phyloP scores from a whole-genome alignment of 2,329 filamentous ascomycete species.

The Pseudocercospora cruenta region DNA sequence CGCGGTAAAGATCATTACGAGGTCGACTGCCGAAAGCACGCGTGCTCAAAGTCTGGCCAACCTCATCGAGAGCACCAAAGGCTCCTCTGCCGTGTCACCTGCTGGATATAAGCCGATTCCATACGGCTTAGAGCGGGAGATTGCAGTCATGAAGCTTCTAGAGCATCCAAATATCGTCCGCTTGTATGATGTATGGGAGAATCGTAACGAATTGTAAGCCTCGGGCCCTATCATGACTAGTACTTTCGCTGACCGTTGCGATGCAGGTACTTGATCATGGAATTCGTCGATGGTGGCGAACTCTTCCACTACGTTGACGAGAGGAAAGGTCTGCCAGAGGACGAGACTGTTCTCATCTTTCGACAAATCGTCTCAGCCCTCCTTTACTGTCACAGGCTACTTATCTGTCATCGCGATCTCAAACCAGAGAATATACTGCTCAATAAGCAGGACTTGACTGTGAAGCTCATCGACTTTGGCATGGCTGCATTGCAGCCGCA shows the following conservation, averaged over 20 bases:
- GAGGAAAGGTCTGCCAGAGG: conserved; percentile 74
- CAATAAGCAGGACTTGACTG: conserved; percentile 67
- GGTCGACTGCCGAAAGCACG: conserved; percentile 73
- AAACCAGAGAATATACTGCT: conserved; percentile 97
- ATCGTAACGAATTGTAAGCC: conserved; percentile 85
- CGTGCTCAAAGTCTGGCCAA: conserved; percentile 85
- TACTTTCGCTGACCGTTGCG: conserved; percentile 29
- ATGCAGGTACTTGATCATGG: conserved; percentile 84
- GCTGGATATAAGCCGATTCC: conserved; percentile 54
- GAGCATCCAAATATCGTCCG: conserved; percentile 94
- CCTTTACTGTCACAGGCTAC: conserved; percentile 89
- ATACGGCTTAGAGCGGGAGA: conserved; percentile 87
- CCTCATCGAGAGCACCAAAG: conserved; percentile 73
- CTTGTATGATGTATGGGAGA: conserved; percentile 97
- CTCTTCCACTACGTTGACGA: conserved; percentile 84
- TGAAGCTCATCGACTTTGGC: conserved; percentile 96
- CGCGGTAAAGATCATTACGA: conserved; percentile 94
- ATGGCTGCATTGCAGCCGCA: conserved; percentile 92
- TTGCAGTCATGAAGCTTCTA: conserved; percentile 95
- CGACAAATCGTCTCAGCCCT: conserved; percentile 91
- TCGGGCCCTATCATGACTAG: background rate
- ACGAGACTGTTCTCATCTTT: conserved; percentile 81
- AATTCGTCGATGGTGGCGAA: conserved; percentile 84
- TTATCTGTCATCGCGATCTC: conserved; percentile 93
- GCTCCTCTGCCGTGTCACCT: conserved; percentile 21